phyloP scores from a whole-genome alignment of 331 rosid genomes.

The Telfairia occidentalis region DNA sequence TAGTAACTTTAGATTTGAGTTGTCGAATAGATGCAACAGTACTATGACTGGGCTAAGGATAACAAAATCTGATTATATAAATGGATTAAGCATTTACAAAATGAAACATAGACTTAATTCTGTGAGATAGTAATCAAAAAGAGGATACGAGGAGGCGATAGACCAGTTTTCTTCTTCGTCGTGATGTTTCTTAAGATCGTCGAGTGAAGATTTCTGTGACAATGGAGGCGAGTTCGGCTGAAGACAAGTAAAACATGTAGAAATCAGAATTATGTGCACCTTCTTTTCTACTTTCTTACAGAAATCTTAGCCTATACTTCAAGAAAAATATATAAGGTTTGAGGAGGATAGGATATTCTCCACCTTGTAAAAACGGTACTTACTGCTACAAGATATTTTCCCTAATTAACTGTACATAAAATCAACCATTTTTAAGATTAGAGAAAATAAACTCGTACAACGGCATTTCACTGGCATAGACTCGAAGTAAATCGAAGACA shows the following conservation, averaged over 20 bases:
- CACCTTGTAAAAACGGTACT: neutral
- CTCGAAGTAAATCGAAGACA: neutral
- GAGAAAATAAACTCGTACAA: neutral
- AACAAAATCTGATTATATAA: slow-evolving; percentile 13
- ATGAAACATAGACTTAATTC: neutral
- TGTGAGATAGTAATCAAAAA: slow-evolving; percentile 12
- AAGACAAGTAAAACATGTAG: neutral
- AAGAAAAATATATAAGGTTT: neutral
- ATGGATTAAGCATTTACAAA: neutral
- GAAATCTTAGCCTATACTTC: neutral
- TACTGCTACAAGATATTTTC: neutral
- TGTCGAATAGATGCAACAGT: slow-evolving; percentile 62
- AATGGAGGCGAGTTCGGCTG: slow-evolving; percentile 70
- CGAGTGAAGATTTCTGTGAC: slow-evolving; percentile 31
- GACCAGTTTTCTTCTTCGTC: slow-evolving; percentile 86
- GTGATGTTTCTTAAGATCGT: slow-evolving; percentile 47
- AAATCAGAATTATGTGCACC: neutral
- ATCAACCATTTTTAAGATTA: neutral
- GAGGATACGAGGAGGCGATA: slow-evolving; percentile 85
- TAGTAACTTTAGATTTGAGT: slow-evolving; percentile 57
- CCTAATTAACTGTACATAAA: neutral
- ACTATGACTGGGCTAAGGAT: slow-evolving; percentile 43
- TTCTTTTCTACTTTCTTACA: neutral
- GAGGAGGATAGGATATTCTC: neutral
- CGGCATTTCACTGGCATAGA: neutral